These are phyloP conservation scores for Serendipita sp. DNA, from an alignment of 768 basidiomycete genomes.

Conservation along the genomic window DNA sequence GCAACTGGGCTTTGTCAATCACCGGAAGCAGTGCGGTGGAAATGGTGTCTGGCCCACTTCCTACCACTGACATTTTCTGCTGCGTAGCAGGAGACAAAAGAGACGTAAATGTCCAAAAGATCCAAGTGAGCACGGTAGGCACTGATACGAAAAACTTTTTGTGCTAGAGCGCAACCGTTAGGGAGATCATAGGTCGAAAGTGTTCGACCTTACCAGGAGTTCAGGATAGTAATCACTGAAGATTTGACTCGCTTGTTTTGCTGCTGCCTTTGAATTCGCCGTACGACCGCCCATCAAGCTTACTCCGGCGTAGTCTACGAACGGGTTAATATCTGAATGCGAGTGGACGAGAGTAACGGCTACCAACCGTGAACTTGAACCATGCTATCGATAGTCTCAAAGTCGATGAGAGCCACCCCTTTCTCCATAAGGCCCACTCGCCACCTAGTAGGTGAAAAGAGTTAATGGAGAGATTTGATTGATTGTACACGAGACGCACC, in stretches of 20 bases:
- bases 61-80: slow-evolving; percentile 67
- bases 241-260: slow-evolving; percentile 53
- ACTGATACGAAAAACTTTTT: slow-evolving; percentile 74
- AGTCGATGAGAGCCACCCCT: slow-evolving; percentile 45
- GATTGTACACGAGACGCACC: slow-evolving; percentile 24
- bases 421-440: slow-evolving; percentile 64
- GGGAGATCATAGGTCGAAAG: not conserved
- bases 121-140: slow-evolving; percentile 57
- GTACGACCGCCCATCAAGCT: slow-evolving; percentile 40
- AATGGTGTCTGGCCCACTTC: slow-evolving; percentile 41
- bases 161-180: slow-evolving; percentile 23
- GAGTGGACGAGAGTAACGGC: not conserved
- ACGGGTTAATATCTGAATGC: no score
- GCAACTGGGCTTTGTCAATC: slow-evolving; percentile 42
- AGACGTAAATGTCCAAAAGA: slow-evolving; percentile 73
- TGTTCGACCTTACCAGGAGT: slow-evolving; percentile 24
- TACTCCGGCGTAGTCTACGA: slow-evolving; percentile 59
- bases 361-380: slow-evolving; percentile 52
- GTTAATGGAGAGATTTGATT: no score
- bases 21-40: slow-evolving; percentile 40
- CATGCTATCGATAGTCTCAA: slow-evolving; percentile 53
- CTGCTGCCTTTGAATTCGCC: slow-evolving; percentile 61
- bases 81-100: slow-evolving; percentile 55
- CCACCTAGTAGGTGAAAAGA: slow-evolving; percentile 33
- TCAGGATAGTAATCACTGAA: slow-evolving; percentile 70